phyloP scores from a whole-genome alignment of 164 flowering plant species.

The Tetrastigma voinierianum region DNA sequence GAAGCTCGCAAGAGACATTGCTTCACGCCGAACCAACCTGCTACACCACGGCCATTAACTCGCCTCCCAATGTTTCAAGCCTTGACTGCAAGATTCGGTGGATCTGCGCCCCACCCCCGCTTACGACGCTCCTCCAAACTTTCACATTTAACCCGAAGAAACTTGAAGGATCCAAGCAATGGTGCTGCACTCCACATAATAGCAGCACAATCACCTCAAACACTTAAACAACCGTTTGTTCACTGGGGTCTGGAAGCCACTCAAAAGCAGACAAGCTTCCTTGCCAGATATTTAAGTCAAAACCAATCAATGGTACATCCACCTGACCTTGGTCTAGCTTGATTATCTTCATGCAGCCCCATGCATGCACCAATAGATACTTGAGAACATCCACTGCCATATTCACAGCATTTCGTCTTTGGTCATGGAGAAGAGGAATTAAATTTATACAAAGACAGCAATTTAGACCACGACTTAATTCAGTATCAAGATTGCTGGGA shows the following conservation, averaged over 20 bases:
- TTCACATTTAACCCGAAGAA: slow-evolving; percentile 93
- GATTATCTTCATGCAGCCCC: slow-evolving; percentile 90
- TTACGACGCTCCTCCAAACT: slow-evolving; percentile 89
- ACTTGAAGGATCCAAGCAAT: slow-evolving; percentile 85
- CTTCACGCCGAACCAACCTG: slow-evolving; percentile 84
- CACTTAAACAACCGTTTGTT: slow-evolving; percentile 66
- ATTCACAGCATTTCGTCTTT: slow-evolving; percentile 56
- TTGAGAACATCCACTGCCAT: slow-evolving; percentile 78
- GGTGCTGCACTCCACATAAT: slow-evolving; percentile 94
- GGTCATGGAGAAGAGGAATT: slow-evolving; percentile 75
- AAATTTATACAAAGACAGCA: slow-evolving; percentile 90
- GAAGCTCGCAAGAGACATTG: slow-evolving; percentile 91
- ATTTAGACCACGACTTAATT: slow-evolving; percentile 81
- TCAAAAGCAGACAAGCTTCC: slow-evolving; percentile 60
- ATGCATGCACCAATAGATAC: slow-evolving; percentile 82
- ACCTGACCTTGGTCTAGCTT: slow-evolving; percentile 84
- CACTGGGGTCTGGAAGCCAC: slow-evolving; percentile 76
- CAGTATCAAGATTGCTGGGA: slow-evolving; percentile 89
- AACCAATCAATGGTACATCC: slow-evolving; percentile 95
- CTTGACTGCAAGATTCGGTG: slow-evolving; percentile 60
- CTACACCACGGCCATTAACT: slow-evolving; percentile 84
- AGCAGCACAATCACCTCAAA: slow-evolving; percentile 90
- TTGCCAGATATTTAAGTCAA: slow-evolving; percentile 80
- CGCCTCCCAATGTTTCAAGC: slow-evolving; percentile 78
- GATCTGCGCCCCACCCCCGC: slow-evolving; percentile 78